Base-by-base conservation (phyloP, 2,329 filamentous ascomycete genomes). In the Paradendryphiella salina region DNA sequence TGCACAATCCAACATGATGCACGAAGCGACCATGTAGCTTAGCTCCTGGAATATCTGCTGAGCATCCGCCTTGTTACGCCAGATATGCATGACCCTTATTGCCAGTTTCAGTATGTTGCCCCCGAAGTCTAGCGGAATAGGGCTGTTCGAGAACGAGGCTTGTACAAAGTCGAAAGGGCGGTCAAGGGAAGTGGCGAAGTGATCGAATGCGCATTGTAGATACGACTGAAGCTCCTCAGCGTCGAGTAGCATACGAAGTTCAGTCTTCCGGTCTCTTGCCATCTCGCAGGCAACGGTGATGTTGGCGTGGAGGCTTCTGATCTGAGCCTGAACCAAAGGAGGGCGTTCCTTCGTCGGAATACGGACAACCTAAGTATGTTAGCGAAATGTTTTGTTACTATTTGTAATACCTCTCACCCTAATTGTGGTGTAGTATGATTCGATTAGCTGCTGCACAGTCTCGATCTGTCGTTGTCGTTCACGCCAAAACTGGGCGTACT, bases 161-260 rank as follows among this genome's bases (percentile, higher is more conserved):
- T 77, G 65, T 31, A 81, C 75, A 54, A 82, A 82, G 56, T 82
- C 76, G 59, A 82, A 82, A 3, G 80, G 77, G 0, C 63, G 64
- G 38, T 79, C 70, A 4, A 81, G 63, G 32, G 74, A 67, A 1
- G 64, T 64, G 2, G 77, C 68, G 47, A 80, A 82, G 53, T 82
- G 80, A 38, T 79, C 75, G 56, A 80, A 82, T 0, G 77, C 80
- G 20, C 64, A 71, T 56, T 80, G 74, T 1, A 82, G 64, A 56
- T 80, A 81, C 0, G 67, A 57, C 32, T 80, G 73, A 5, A 82
- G 63, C 15, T 79, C 72, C 11, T 79, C 76, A 1, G 75, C 71
- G 32, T 76, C 74, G 11, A 76, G 72, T 2, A 80, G 63, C 76
- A 81, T 79, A 5, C 79, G 75, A 4, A 77, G 31, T 23, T 17